Evolutionary conservation across 2,329 filamentous ascomycete species (phyloP), one percentile per base, ranked within the genome.

Genomic region (Monosporascus ibericus): DNA sequence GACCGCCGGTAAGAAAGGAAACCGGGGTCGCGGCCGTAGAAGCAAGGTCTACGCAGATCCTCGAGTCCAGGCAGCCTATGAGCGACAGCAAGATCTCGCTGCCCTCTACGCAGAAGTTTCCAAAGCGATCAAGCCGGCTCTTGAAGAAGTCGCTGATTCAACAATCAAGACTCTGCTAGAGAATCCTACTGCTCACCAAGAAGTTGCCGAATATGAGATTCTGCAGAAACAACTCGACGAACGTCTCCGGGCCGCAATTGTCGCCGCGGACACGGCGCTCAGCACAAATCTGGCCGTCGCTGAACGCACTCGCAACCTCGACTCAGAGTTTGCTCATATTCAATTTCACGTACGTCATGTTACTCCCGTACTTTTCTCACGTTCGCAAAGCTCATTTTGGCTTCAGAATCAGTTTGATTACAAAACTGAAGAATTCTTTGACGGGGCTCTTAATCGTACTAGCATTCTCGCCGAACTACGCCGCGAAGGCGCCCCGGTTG

Each of bases 11-110:
- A 66, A 59, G 52, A 62, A 57, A 54, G 60, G 58, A 34, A 56
- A 62, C 57, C 67, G 70, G 54, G 69, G 70, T 47, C 63, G 67
- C 44, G 71, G 72, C 48, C 68, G 72, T 54, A 69, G 79, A 52
- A 75, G 77, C 66, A 83, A 83, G 69, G 75, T 75, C 60, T 82
- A 81, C 61, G 70, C 74, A 54, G 75, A 79, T 57, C 70, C 74
- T 56, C 76, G 74, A 56, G 75, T 78, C 50, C 81, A 84, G 64
- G 80, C 79, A 48, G 75, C 77, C 52, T 79, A 81, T 58, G 80
- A 84, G 65, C 82, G 86, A 51, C 81, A 85, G 64, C 77, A 85
- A 58, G 79, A 86, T 60, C 74, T 89, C 60, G 86, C 86, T 67
- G 81, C 82, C 52, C 75, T 76, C 24, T 89, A 82, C 67, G 77